phyloP scores from a whole-genome alignment of 225 moss, liverwort and hornwort genomes.

The Antitrichia curtipendula region DNA sequence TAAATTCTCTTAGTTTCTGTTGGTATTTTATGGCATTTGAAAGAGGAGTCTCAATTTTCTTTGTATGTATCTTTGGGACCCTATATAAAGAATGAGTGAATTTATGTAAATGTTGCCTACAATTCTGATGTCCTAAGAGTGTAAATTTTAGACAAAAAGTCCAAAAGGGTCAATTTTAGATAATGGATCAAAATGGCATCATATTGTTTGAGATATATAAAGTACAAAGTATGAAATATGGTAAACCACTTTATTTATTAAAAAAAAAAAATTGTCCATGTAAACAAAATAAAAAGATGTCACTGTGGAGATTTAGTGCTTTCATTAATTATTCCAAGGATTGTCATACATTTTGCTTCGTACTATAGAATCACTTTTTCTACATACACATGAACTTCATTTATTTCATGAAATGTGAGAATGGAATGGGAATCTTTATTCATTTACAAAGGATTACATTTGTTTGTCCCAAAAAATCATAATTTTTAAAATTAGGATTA shows the following conservation, averaged over 20 bases:
- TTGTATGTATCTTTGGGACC: background rate
- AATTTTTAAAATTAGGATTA: background rate
- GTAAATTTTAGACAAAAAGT: background rate
- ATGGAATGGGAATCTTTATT: background rate
- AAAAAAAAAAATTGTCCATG: accelerated
- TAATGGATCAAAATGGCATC: background rate
- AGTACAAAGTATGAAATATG: background rate
- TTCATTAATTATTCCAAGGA: background rate
- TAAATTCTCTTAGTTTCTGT: background rate
- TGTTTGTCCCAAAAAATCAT: too few relatives aligned
- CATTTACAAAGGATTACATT: accelerated
- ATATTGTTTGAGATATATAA: background rate
- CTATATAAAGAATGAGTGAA: background rate
- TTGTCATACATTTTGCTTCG: background rate
- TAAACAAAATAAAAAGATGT: background rate
- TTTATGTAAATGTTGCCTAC: background rate
- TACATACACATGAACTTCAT: background rate
- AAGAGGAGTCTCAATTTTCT: background rate
- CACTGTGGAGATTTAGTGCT: too few relatives aligned
- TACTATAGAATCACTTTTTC: background rate
- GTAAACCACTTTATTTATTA: too few relatives aligned
- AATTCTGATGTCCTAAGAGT: background rate
- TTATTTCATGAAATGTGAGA: background rate
- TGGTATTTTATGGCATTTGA: background rate
- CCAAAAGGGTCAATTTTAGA: background rate